These are phyloP conservation scores for Betula pendula DNA, from an alignment of 306 rosid species.

Conservation along the genomic window DNA sequence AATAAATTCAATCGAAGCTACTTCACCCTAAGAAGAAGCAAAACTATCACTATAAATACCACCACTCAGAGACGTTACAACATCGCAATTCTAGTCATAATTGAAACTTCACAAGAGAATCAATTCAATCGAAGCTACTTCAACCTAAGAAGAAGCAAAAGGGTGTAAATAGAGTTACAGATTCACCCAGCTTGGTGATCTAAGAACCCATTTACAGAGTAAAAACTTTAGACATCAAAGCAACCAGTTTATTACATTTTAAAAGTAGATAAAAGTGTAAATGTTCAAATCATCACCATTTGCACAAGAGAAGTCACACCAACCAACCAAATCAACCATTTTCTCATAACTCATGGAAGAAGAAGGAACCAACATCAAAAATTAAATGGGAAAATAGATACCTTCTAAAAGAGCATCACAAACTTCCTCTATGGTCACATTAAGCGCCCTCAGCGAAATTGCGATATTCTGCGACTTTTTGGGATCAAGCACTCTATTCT, in stretches of 20 bases:
- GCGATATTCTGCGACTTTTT: constrained; percentile 92
- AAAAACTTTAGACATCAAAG: not conserved
- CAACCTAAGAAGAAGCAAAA: not conserved
- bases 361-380: not conserved
- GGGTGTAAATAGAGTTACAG: not conserved
- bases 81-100: not conserved
- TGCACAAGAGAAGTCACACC: not conserved
- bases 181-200: not conserved
- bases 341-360: not conserved
- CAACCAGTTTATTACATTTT: not conserved
- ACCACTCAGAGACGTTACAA: not conserved
- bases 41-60: too few species aligned
- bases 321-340: constrained; percentile 4
- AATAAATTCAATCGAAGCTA: not conserved
- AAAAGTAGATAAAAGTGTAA: not conserved
- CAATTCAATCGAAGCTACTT: not conserved
- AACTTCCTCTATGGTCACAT: constrained; percentile 84
- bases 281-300: not conserved
- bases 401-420: constrained; percentile 91
- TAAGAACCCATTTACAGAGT: not conserved
- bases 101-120: not conserved
- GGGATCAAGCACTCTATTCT: constrained; percentile 82
- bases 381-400: constrained; percentile 18
- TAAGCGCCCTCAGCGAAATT: constrained; percentile 76
- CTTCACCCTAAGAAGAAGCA: not conserved